phyloP scores from a whole-genome alignment of 2,329 filamentous ascomycete genomes.

The Emericellopsis cladophorae region DNA sequence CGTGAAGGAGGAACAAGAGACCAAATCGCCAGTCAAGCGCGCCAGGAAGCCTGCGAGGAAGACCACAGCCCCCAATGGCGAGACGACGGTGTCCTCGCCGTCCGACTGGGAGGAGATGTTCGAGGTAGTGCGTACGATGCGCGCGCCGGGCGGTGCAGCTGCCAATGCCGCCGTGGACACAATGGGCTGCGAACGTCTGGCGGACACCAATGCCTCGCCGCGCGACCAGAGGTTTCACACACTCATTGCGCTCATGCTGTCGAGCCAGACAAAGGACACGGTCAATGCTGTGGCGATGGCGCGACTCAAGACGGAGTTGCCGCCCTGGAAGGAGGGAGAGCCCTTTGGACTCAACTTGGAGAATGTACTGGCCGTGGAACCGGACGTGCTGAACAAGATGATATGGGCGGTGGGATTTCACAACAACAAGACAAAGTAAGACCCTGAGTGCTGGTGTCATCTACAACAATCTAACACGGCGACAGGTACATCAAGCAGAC shows the following conservation, averaged over 20 bases:
- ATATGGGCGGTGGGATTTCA: slow-evolving; percentile 86
- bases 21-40: slow-evolving; percentile 6
- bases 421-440: slow-evolving; percentile 79
- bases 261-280: slow-evolving; percentile 86
- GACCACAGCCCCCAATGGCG: slow-evolving; percentile 26
- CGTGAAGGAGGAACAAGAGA: slow-evolving; percentile 1
- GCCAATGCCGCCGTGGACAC: slow-evolving; percentile 83
- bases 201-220: slow-evolving; percentile 33
- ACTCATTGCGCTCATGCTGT: slow-evolving; percentile 78
- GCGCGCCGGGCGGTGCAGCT: slow-evolving; percentile 37
- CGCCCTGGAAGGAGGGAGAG: slow-evolving; percentile 30
- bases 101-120: slow-evolving; percentile 80
- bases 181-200: slow-evolving; percentile 84
- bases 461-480: slow-evolving; percentile 4
- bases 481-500: slow-evolving; percentile 55
- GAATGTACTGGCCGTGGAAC: slow-evolving; percentile 62
- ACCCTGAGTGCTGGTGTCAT: neutral
- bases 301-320: slow-evolving; percentile 63
- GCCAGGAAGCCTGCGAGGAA: slow-evolving; percentile 33
- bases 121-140: slow-evolving; percentile 65
- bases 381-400: slow-evolving; percentile 53
- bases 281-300: slow-evolving; percentile 77
- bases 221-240: slow-evolving; percentile 69
- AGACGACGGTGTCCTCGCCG: slow-evolving; percentile 41
- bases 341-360: slow-evolving; percentile 53